phyloP scores from a whole-genome alignment of 176 grass and related monocot genomes.

The Hyparrhenia diplandra region DNA sequence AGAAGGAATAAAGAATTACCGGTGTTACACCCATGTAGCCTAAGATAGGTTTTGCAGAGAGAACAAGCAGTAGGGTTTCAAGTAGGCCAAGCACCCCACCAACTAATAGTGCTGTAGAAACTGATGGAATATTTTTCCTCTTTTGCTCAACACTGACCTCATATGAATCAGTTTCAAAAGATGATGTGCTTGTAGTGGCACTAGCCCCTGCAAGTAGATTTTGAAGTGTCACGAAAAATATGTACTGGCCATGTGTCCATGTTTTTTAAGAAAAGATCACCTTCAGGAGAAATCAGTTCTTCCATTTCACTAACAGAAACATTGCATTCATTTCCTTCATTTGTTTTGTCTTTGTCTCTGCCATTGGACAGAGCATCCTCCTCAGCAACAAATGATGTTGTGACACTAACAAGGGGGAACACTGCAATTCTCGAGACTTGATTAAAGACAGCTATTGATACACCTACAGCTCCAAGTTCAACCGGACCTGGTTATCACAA shows the following conservation, averaged over 20 bases:
- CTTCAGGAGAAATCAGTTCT: conserved; percentile 38
- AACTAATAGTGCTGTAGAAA: conserved; percentile 55
- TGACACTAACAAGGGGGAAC: conserved; percentile 88
- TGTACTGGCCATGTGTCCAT: neutral
- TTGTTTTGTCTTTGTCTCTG: conserved; percentile 28
- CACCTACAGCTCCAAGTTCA: conserved; percentile 83
- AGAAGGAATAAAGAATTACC: conserved; percentile 35
- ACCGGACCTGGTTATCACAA: conserved; percentile 58
- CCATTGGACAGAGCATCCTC: conserved; percentile 55
- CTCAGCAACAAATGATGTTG: conserved; percentile 97
- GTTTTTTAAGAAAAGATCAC: conserved; percentile 26
- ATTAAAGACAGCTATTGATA: conserved; percentile 90
- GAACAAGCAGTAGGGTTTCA: conserved; percentile 48
- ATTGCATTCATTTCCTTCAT: conserved; percentile 9
- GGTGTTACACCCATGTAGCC: conserved; percentile 52
- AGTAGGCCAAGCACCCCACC: conserved; percentile 53
- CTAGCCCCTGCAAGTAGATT: conserved; percentile 24
- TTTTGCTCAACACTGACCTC: neutral
- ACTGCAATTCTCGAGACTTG: conserved; percentile 85
- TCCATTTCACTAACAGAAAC: conserved; percentile 51
- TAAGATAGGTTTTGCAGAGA: conserved; percentile 56
- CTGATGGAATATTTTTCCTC: conserved; percentile 59
- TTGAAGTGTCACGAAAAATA: neutral
- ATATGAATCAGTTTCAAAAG: conserved; percentile 25
- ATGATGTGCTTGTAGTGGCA: neutral